These are phyloP conservation scores for Colletotrichum destructivum DNA, from an alignment of 2,329 filamentous ascomycete genomes.

Conservation along the genomic window DNA sequence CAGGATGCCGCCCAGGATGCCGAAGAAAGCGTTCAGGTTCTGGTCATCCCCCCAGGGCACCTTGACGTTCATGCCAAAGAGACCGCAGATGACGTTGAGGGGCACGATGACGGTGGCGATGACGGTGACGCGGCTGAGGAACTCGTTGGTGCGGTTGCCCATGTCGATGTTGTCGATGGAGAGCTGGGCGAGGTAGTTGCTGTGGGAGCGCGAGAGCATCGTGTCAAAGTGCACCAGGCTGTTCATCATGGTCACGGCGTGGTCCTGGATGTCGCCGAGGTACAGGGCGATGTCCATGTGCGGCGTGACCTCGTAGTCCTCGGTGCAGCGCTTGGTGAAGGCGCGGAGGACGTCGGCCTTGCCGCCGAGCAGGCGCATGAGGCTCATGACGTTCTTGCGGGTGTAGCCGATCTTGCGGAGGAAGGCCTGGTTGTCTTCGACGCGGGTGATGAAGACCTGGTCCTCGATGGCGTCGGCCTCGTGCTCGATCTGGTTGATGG, in stretches of 20 bases:
- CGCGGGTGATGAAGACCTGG: slow-evolving; percentile 91
- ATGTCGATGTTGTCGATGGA: slow-evolving; percentile 92
- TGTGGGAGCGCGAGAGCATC: slow-evolving; percentile 93
- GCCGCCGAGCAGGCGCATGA: slow-evolving; percentile 92
- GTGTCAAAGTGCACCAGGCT: slow-evolving; percentile 97
- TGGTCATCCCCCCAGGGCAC: slow-evolving; percentile 75
- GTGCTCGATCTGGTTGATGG: slow-evolving; percentile 87
- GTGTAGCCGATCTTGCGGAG: slow-evolving; percentile 91
- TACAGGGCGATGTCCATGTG: slow-evolving; percentile 98
- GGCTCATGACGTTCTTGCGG: slow-evolving; percentile 93
- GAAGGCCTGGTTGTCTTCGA: slow-evolving; percentile 90
- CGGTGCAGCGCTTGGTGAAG: slow-evolving; percentile 98
- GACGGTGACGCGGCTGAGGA: slow-evolving; percentile 94
- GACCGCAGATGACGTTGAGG: slow-evolving; percentile 89
- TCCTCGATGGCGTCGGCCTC: slow-evolving; percentile 96
- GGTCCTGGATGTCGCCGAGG: slow-evolving; percentile 97
- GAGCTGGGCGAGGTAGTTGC: slow-evolving; percentile 95
- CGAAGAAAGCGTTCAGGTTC: slow-evolving; percentile 69
- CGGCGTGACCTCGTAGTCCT: slow-evolving; percentile 94
- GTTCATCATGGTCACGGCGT: slow-evolving; percentile 99
- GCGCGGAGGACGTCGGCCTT: slow-evolving; percentile 98
- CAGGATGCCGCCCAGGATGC: slow-evolving; percentile 66
- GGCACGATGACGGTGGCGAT: slow-evolving; percentile 95
- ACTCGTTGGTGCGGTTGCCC: slow-evolving; percentile 88
- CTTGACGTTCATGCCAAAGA: slow-evolving; percentile 89